These are phyloP conservation scores for Cytidiella melzeri DNA, from an alignment of 768 basidiomycete genomes.

Conservation along the genomic window DNA sequence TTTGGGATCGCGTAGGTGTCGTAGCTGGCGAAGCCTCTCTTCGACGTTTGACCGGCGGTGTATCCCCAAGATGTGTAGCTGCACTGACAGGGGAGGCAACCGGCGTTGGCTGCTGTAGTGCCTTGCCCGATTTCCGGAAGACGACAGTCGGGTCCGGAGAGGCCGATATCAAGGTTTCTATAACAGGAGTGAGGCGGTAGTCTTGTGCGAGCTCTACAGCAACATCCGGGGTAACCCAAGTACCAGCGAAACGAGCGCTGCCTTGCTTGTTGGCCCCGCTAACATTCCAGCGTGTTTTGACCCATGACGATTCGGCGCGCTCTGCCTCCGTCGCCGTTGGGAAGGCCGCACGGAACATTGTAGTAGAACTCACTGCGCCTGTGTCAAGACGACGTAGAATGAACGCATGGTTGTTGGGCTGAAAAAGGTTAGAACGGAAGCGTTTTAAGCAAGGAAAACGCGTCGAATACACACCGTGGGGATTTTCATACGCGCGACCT, in stretches of 20 bases:
- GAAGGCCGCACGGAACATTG: slow-evolving; percentile 95
- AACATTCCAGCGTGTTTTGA: slow-evolving; percentile 73
- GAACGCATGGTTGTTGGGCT: slow-evolving; percentile 84
- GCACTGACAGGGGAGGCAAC: slow-evolving; percentile 28
- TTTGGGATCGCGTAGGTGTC: slow-evolving; percentile 24
- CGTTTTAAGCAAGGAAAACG: slow-evolving; percentile 4
- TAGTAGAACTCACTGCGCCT: slow-evolving; percentile 85
- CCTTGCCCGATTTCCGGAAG: slow-evolving; percentile 66
- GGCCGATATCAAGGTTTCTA: slow-evolving; percentile 63
- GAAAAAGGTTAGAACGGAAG: slow-evolving; percentile 10
- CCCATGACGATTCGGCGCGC: slow-evolving; percentile 75
- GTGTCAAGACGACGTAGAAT: slow-evolving; percentile 93
- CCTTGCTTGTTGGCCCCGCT: slow-evolving; percentile 58
- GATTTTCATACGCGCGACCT: slow-evolving; percentile 89
- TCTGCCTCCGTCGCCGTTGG: slow-evolving; percentile 79
- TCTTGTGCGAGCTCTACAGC: slow-evolving; percentile 63
- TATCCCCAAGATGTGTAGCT: slow-evolving; percentile 21
- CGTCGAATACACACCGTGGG: slow-evolving; percentile 58
- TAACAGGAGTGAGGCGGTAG: slow-evolving; percentile 58
- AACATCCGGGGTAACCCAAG: slow-evolving; percentile 68
- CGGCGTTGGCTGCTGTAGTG: slow-evolving; percentile 27
- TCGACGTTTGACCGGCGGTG: slow-evolving; percentile 55
- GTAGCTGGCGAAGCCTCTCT: slow-evolving; percentile 48
- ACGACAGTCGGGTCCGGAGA: slow-evolving; percentile 68
- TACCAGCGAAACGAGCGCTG: slow-evolving; percentile 79